Conservation (phyloP, 768 basidiomycete genomes). For the Rhizopogon vesiculosus region DNA sequence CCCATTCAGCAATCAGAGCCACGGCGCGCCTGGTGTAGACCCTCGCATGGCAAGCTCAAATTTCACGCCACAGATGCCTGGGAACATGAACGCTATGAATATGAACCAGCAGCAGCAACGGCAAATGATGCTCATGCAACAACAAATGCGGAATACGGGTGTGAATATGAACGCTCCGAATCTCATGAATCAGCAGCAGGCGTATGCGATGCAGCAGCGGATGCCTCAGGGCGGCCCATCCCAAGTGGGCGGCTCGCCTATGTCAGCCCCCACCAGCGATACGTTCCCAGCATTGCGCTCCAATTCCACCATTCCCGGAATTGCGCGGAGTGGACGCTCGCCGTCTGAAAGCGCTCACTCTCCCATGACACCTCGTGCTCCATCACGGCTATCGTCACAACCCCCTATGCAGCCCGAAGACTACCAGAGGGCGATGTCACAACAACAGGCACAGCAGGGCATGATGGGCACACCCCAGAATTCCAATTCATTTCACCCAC, state of each 20-base stretch:
- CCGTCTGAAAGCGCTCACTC: conserved; percentile 60
- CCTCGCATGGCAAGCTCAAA: conserved; percentile 25
- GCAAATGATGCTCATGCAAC: conserved; percentile 38
- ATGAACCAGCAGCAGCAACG: conserved; percentile 39
- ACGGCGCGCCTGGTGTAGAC: conserved; percentile 21
- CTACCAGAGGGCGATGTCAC: conserved; percentile 32
- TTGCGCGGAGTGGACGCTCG: conserved; percentile 69
- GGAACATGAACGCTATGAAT: conserved; percentile 24
- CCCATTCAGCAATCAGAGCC: conserved; percentile 19
- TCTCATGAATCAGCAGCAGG: conserved; percentile 31
- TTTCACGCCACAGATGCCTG: conserved; percentile 25
- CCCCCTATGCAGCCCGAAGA: conserved; percentile 48
- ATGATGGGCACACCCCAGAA: conserved; percentile 22
- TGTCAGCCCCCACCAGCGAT: conserved; percentile 34
- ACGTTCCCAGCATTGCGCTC: conserved; percentile 51
- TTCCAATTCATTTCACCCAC: conserved; percentile 20
- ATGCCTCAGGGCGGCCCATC: conserved; percentile 38
- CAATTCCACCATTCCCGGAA: conserved; percentile 63
- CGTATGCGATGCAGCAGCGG: conserved; percentile 37
- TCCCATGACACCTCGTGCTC: conserved; percentile 35
- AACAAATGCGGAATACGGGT: conserved; percentile 25
- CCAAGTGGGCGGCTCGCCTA: conserved; percentile 36
- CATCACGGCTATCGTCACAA: conserved; percentile 31
- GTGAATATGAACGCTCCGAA: conserved; percentile 19
- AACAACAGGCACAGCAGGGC: conserved; percentile 30